Percentiles rank a stretch among this genome's conserved stretches.
phyloP scores from a whole-genome alignment of 345 rosid species.

The Mercurialis annua region DNA sequence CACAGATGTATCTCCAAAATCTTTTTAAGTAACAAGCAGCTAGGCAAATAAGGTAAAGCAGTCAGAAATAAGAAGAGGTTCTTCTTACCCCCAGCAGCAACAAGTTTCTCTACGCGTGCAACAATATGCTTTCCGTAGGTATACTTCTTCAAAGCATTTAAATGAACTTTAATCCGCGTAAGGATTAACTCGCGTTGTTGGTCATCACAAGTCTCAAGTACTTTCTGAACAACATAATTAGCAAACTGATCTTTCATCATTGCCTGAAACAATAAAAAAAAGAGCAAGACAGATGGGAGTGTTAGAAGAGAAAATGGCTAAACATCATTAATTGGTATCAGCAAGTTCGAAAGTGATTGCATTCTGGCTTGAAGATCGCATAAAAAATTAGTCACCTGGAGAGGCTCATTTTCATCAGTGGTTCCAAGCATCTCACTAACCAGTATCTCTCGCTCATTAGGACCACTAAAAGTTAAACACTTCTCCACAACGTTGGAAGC shows the following conservation, averaged over 20 bases:
- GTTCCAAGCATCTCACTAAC: constrained; percentile 97
- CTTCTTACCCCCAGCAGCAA: constrained; percentile 73
- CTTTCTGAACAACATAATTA: constrained; percentile 84
- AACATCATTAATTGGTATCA: not conserved
- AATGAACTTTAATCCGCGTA: constrained; percentile 65
- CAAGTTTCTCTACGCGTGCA: constrained; percentile 84
- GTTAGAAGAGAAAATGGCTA: not conserved
- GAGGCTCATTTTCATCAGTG: constrained; percentile 95
- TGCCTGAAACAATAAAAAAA: constrained; percentile 33
- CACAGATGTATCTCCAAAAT: not conserved
- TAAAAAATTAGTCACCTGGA: constrained; percentile 55
- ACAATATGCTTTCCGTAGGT: constrained; percentile 85
- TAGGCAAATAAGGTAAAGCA: not conserved
- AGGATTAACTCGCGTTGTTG: constrained; percentile 71
- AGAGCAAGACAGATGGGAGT: not conserved
- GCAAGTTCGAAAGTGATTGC: not conserved
- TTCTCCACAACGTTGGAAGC: constrained; percentile 96
- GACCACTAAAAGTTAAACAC: constrained; percentile 77
- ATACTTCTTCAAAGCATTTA: constrained; percentile 77
- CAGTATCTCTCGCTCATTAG: constrained; percentile 58
- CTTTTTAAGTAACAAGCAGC: not conserved
- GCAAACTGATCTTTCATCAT: constrained; percentile 96
- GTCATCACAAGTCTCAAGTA: constrained; percentile 76
- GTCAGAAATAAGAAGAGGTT: constrained; percentile 4
- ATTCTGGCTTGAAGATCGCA: not conserved